These are phyloP conservation scores for Nymphaea colorata DNA, from an alignment of 164 flowering plant species.

Conservation along the genomic window DNA sequence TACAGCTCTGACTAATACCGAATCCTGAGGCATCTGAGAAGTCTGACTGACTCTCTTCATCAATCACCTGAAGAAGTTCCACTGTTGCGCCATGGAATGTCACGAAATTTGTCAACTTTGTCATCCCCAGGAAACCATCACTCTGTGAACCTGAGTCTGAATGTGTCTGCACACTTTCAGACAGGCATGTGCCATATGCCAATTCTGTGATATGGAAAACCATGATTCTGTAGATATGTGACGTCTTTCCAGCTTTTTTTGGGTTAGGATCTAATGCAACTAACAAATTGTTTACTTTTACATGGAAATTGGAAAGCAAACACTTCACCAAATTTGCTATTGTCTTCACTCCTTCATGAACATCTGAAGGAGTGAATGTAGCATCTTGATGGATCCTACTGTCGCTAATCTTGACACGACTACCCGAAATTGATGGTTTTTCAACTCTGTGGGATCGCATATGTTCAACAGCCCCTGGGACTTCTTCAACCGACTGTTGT, in stretches of 20 bases:
- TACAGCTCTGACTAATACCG: constrained; percentile 13
- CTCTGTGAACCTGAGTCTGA: constrained; percentile 13
- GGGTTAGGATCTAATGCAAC: constrained; percentile 70
- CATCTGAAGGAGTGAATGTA: constrained; percentile 29
- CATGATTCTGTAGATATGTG: constrained; percentile 20
- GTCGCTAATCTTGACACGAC: constrained; percentile 18
- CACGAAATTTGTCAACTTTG: constrained; percentile 50
- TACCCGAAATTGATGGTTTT: constrained; percentile 5
- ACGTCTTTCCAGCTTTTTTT: constrained; percentile 20
- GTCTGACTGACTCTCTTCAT: constrained; percentile 16
- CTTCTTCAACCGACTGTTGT: constrained; percentile 18
- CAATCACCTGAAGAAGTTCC: constrained; percentile 64
- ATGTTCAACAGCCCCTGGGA: constrained; percentile 14
- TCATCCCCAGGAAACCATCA: constrained; percentile 55
- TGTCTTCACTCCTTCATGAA: constrained; percentile 90
- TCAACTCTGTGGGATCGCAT: constrained; percentile 15
- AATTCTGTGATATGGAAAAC: constrained; percentile 60
- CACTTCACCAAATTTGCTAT: constrained; percentile 83
- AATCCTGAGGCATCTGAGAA: constrained; percentile 19
- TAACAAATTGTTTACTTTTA: constrained; percentile 55
- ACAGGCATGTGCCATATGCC: constrained; percentile 69
- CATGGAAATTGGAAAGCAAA: constrained; percentile 77
- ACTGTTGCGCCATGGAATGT: constrained; percentile 66
- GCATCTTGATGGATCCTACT: constrained; percentile 18
- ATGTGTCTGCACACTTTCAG: constrained; percentile 31